Evolutionary conservation across 2,329 filamentous ascomycete genomes (phyloP).

Genomic region (Lojkania enalia): DNA sequence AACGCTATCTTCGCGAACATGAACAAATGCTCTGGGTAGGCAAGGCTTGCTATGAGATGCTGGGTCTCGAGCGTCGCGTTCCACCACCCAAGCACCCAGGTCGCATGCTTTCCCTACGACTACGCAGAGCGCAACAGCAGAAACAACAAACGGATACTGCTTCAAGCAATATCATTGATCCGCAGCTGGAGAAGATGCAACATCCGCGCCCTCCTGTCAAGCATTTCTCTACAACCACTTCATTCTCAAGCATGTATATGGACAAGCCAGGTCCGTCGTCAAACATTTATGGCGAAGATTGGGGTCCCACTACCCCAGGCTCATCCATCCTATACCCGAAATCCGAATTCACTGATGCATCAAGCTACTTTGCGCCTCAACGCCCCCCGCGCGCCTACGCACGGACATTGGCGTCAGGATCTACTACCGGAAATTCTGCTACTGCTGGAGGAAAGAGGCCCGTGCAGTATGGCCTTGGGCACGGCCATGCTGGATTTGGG

Average conservation of each 20-base stretch:
- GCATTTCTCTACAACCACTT: constrained; percentile 31
- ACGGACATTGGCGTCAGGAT: constrained; percentile 3
- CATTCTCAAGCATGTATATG: constrained; percentile 39
- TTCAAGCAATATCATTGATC: constrained; percentile 27
- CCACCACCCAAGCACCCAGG: constrained; percentile 36
- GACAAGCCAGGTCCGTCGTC: constrained; percentile 29
- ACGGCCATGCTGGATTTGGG: constrained; percentile 11
- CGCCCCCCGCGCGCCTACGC: constrained; percentile 20
- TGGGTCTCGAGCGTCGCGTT: constrained; percentile 27
- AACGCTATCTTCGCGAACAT: constrained; percentile 64
- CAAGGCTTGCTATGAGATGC: constrained; percentile 41
- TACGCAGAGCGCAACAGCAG: constrained; percentile 3
- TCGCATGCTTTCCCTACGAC: constrained; percentile 30
- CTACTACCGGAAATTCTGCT: constrained; percentile 2
- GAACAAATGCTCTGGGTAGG: constrained; percentile 56
- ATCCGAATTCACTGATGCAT: constrained; percentile 16
- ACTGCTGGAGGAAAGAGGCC: constrained; percentile 25
- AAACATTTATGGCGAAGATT: constrained; percentile 23
- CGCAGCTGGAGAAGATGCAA: constrained; percentile 43
- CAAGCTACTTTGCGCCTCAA: constrained; percentile 7
- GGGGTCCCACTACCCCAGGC: constrained; percentile 21
- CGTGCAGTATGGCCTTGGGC: constrained; percentile 19
- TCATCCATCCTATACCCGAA: constrained; percentile 26
- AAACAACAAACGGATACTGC: constrained; percentile 22
- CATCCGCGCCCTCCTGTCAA: constrained; percentile 34